A percentile compares a stretch with the other conserved stretches of the same genome.
Conservation (phyloP, 495 filamentous ascomycete species). For the Lindgomyces ingoldianus region DNA sequence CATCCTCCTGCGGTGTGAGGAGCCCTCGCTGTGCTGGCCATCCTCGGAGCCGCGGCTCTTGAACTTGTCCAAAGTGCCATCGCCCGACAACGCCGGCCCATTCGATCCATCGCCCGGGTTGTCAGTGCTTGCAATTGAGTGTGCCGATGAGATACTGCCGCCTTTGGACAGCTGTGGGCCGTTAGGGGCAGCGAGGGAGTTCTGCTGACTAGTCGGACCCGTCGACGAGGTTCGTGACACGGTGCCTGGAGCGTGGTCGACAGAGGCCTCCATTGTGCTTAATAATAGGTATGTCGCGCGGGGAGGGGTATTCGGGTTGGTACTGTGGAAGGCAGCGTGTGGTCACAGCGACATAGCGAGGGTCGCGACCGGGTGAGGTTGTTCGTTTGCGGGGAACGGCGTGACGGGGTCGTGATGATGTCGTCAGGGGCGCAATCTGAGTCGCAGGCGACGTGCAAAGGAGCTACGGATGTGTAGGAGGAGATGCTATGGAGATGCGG, state of each 20-base stretch:
- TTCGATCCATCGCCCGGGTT: conserved; percentile 25
- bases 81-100: conserved; percentile 38
- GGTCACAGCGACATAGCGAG: background rate
- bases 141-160: conserved; percentile 36
- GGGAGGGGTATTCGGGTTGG: background rate
- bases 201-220: conserved; percentile 5
- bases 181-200: conserved; percentile 11
- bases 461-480: too few species aligned
- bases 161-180: conserved; percentile 10
- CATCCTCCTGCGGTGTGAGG: conserved; percentile 49
- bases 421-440: background rate
- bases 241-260: conserved; percentile 12
- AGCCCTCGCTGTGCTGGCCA: conserved; percentile 30
- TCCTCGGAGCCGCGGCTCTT: conserved; percentile 35
- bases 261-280: conserved; percentile 13
- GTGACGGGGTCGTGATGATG: background rate
- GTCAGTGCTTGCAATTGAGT: conserved; percentile 38
- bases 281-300: background rate
- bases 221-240: background rate
- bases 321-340: background rate
- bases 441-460: background rate
- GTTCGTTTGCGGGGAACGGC: background rate
- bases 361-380: background rate
- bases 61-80: conserved; percentile 41
- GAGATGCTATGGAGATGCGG: background rate